Base-by-base conservation (phyloP, 2,329 filamentous ascomycete genomes). In the Camptophora hylomeconis region DNA sequence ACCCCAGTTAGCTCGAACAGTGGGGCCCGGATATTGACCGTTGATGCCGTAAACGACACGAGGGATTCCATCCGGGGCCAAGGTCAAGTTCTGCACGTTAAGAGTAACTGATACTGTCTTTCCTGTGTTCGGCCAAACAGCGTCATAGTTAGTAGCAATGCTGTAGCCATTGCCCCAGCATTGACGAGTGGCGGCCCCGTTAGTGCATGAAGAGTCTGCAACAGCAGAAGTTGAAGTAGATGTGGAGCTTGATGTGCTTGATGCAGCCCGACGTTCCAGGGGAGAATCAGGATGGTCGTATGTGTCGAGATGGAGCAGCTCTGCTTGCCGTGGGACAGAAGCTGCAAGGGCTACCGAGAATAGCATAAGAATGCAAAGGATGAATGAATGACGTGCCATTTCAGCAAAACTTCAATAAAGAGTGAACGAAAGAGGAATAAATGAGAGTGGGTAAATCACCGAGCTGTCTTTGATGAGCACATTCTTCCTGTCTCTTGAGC, bases 11-110 rank as follows among this genome's bases (percentile, higher is more conserved):
- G 69, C 75, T 36, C 65, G 62, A 31, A 84, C 70, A 7, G 64
- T 58, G 2, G 78, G 79, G 0, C 75, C 79, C 1, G 78, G 78
- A 36, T 69, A 76, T 24, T 69, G 65, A 6, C 67, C 68, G 46
- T 79, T 77, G 46, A 80, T 14, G 58, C 61, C 37, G 30, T 39
- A 39, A 13, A 61, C 54, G 1, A 45, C 44, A 12, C 56, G 47
- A 13, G 50, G 41, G 11, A 58, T 50, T 4, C 63, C 63, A 47
- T 67, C 62, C 2, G 58, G 61, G 4, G 60, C 47, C 26, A 58
- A 37, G 4, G 59, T 63, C 8, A 28, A 33, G 23, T 47, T 45
- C 20, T 32, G 32, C 17, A 47, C 32, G 10, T 45, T 40, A 6
- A 45, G 30, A 15, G 31, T 20, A 28, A 45, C 45, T 17, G 29